Conservation (phyloP, 768 basidiomycete species). For the Pleurotus tuoliensis region DNA sequence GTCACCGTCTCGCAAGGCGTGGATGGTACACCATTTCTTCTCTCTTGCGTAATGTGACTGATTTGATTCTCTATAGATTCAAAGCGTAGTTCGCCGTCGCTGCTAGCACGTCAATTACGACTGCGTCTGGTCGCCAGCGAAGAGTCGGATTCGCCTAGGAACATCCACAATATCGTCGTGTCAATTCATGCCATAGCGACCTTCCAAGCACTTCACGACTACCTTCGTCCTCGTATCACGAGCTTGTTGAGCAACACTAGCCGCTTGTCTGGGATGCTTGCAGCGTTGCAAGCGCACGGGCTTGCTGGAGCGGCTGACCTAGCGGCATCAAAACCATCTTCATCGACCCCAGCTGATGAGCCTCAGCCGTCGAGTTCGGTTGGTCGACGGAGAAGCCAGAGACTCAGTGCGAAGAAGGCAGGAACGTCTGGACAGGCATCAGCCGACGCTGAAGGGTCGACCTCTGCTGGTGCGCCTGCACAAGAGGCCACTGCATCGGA, state of each 20-base stretch:
- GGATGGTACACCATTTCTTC: constrained; percentile 54
- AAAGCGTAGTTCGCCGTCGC: constrained; percentile 84
- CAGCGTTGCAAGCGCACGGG: constrained; percentile 80
- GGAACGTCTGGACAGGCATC: constrained; percentile 15
- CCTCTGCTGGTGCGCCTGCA: not conserved
- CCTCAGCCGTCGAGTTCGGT: constrained; percentile 33
- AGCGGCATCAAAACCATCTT: constrained; percentile 17
- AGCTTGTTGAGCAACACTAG: constrained; percentile 61
- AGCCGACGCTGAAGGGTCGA: constrained; percentile 8
- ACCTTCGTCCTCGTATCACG: constrained; percentile 85
- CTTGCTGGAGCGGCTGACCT: constrained; percentile 38
- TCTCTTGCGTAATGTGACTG: not conserved
- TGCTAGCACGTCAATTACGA: constrained; percentile 89
- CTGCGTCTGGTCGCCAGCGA: constrained; percentile 88
- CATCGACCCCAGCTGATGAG: constrained; percentile 34
- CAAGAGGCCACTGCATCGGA: not conserved
- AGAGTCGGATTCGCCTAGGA: constrained; percentile 83
- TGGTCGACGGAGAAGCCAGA: constrained; percentile 73
- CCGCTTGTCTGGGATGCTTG: constrained; percentile 84
- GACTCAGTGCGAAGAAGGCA: constrained; percentile 70
- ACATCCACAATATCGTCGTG: constrained; percentile 85
- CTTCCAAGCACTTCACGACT: constrained; percentile 95
- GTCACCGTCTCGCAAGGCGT: constrained; percentile 79
- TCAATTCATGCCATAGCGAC: constrained; percentile 99
- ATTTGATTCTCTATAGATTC: constrained; percentile 45